phyloP scores from a whole-genome alignment of 2,329 filamentous ascomycete species.

The Aureobasidium uvarum region DNA sequence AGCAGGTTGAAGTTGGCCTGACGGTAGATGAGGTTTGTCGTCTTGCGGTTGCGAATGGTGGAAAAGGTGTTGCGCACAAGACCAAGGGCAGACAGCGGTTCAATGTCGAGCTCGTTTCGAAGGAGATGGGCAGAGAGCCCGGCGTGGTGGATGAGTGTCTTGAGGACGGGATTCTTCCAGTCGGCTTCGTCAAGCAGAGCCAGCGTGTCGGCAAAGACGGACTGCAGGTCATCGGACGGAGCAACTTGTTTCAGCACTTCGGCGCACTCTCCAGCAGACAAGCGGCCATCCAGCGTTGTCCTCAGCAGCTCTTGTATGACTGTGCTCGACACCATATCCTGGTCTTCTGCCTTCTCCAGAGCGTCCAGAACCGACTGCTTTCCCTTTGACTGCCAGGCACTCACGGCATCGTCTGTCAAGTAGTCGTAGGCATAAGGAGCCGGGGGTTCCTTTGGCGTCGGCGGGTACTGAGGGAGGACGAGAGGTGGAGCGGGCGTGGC shows the following conservation, averaged over 20 bases:
- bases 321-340: slow-evolving; percentile 65
- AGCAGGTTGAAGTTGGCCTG: slow-evolving; percentile 97
- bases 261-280: slow-evolving; percentile 69
- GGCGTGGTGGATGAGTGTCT: slow-evolving; percentile 68
- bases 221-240: slow-evolving; percentile 49
- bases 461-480: slow-evolving; percentile 27
- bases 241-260: slow-evolving; percentile 69
- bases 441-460: slow-evolving; percentile 29
- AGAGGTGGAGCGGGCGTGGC: slow-evolving; percentile 28
- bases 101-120: slow-evolving; percentile 78
- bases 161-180: slow-evolving; percentile 57
- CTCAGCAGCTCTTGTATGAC: slow-evolving; percentile 84
- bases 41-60: slow-evolving; percentile 79
- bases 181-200: slow-evolving; percentile 75
- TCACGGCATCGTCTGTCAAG: slow-evolving; percentile 67
- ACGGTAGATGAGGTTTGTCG: slow-evolving; percentile 89
- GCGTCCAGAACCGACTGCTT: slow-evolving; percentile 65
- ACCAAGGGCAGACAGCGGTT: slow-evolving; percentile 70
- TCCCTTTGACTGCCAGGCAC: slow-evolving; percentile 65
- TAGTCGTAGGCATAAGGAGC: slow-evolving; percentile 67
- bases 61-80: slow-evolving; percentile 83
- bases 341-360: slow-evolving; percentile 62
- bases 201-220: slow-evolving; percentile 78
- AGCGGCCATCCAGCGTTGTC: slow-evolving; percentile 66
- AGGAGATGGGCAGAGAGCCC: slow-evolving; percentile 69